Conservation (phyloP, 805 yeast genomes). For the Zygosaccharomyces gambellarensis region DNA sequence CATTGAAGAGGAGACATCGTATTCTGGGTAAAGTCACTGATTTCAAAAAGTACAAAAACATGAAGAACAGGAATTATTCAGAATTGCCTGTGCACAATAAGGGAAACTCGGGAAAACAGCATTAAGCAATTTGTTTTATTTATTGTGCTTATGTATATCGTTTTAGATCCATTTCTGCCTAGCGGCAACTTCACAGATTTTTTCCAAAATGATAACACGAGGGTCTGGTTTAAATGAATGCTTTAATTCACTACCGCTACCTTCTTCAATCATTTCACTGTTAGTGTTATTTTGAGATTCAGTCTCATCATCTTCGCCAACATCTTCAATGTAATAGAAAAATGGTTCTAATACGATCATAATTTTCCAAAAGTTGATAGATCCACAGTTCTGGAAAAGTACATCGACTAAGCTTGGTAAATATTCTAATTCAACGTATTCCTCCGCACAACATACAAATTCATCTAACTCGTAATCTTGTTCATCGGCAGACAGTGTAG, state of each 20-base stretch:
- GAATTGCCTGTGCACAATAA: constrained; percentile 39
- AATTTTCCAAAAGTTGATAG: constrained; percentile 32
- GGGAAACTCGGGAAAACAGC: constrained; percentile 24
- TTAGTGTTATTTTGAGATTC: constrained; percentile 6
- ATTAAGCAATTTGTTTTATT: constrained; percentile 10
- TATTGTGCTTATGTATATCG: not conserved
- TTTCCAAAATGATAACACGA: constrained; percentile 34
- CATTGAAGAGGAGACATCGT: constrained; percentile 36
- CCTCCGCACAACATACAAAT: constrained; percentile 37
- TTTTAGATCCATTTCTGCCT: constrained; percentile 33
- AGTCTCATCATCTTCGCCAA: constrained; percentile 26
- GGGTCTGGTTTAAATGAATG: constrained; percentile 32
- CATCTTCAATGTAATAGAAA: constrained; percentile 35
- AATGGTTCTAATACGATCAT: constrained; percentile 36
- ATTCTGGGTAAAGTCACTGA: constrained; percentile 39
- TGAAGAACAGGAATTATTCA: constrained; percentile 39
- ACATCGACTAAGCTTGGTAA: constrained; percentile 33
- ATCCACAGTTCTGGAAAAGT: constrained; percentile 29
- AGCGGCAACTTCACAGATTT: constrained; percentile 36
- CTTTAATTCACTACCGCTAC: constrained; percentile 5
- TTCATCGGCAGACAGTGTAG: constrained; percentile 35
- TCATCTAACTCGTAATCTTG: constrained; percentile 36
- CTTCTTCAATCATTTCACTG: constrained; percentile 12
- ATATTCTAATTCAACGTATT: constrained; percentile 34
- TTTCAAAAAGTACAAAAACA: constrained; percentile 26